These are phyloP conservation scores for Biscogniauxia mediterranea DNA, from an alignment of 2,329 filamentous ascomycete species.

Conservation along the genomic window DNA sequence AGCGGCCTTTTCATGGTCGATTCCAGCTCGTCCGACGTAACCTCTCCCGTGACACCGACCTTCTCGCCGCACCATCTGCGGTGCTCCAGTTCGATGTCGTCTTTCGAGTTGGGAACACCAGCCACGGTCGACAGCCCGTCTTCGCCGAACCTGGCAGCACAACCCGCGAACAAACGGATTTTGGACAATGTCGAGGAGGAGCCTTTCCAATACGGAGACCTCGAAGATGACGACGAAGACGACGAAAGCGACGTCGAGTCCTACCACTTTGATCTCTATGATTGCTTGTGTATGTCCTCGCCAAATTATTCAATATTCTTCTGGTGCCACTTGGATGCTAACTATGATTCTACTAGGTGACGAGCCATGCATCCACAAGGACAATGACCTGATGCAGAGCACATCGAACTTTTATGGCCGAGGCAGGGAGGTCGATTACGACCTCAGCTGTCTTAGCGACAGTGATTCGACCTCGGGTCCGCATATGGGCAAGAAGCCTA, in stretches of 20 bases:
- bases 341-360: conserved; percentile 49
- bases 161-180: conserved; percentile 60
- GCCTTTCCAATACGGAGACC: conserved; percentile 62
- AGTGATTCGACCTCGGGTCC: conserved; percentile 45
- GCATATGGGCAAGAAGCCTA: conserved; percentile 52
- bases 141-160: conserved; percentile 49
- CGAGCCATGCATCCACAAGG: conserved; percentile 57
- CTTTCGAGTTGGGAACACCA: conserved; percentile 62
- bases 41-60: conserved; percentile 69
- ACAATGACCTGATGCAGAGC: conserved; percentile 42
- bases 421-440: conserved; percentile 58
- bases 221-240: conserved; percentile 42
- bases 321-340: conserved; percentile 12
- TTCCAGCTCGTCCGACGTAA: conserved; percentile 64
- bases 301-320: background rate
- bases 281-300: conserved; percentile 70
- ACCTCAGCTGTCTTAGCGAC: conserved; percentile 65
- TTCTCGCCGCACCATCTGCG: conserved; percentile 65
- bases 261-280: conserved; percentile 50
- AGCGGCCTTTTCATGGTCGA: conserved; percentile 47
- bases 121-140: conserved; percentile 53
- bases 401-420: conserved; percentile 38
- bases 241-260: conserved; percentile 46
- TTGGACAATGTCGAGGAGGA: conserved; percentile 86
- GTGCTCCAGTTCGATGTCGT: conserved; percentile 75